Evolutionary conservation across 805 yeast genomes (phyloP), one percentile per base, ranked within the genome.

Genomic region (Metahyphopichia silvanorum): DNA sequence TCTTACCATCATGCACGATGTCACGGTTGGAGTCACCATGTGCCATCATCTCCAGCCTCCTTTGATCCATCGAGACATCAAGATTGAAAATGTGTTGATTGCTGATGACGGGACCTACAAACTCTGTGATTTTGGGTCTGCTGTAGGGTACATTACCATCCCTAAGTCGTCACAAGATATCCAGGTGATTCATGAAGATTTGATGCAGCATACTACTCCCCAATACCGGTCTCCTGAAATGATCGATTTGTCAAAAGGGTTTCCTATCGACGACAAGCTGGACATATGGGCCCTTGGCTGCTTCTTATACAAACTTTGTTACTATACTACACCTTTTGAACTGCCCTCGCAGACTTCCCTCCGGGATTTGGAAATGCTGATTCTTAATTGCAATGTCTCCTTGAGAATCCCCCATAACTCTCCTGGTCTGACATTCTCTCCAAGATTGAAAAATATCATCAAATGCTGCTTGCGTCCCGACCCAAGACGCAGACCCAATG

Each of bases 281-380:
- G 98, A 91, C 60, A 85, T 91, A 29, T 91, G 98, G 98, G 98
- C 98, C 0, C 63, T 91, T 29, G 98, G 98, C 8, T 82, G 93
- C 20, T 86, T 93, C 41, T 67, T 93, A 31, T 91, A 86, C 67
- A 91, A 91, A 54, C 66, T 91, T 40, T 82, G 96, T 60, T 91
- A 84, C 61, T 91, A 86, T 58, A 89, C 86, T 1, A 85, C 95
- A 0, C 95, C 95, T 0, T 85, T 85, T 51, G 95, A 85, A 54
- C 65, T 53, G 58, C 58, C 60, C 1, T 36, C 37, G n/a, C 71
- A 66, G 25, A 38, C 39, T 5, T 47, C 62, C 5, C 43, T 66
- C 25, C 55, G 58, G 25, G 71, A 66, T 25, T 44, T 66, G 51
- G 89, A 84, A 43, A 51, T 61, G 23, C 82, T 82, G 27, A 84